Base-by-base conservation (phyloP, 257 asterid genomes). In the Solanum gandarillasii region DNA sequence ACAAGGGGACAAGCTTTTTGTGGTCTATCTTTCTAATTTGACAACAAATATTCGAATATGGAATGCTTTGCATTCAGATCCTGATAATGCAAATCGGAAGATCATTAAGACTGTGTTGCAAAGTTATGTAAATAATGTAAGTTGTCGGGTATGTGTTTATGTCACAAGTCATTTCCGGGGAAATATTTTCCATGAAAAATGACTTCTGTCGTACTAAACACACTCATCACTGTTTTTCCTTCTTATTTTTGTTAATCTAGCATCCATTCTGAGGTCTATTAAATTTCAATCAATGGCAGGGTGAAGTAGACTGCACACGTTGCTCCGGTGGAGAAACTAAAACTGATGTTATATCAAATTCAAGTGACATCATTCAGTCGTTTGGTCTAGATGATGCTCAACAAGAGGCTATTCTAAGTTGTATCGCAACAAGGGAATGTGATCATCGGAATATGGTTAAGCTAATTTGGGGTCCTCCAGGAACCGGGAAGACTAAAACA, bases 381-480 rank as follows among this genome's bases (percentile, higher is more conserved):
- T 41, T 87, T 21, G 88, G 87, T 35, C 91, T 92, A 41, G 93
- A 91, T 86, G 88, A 86, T 58, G 92, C 94, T 23, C 93, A 93
- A 62, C 67, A 38, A 55, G 88, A 34, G 38, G 95, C 94, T 62
- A 88, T 93, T 23, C 4, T 87, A 79, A 87, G 89, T 55, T 89
- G 94, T 67, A 9, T 92, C 67, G 88, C 87, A 3, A 32, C 91
- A 18, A 89, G 86, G 32, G 87, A 87, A 84, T 93, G 95, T 38
- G 14, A 0, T 32, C 93, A 93, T 6, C 34, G 5, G 62, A 91
- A 74, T 18, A 88, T 76, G 12, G 91, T 89, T 14, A 91, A 90
- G 92, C 90, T 93, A 87, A 88, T 91, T 46, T 92, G 94, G 94
- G 94, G 94, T 55, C 94, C 95, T 0, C 94, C 94, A 1, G 94